Conservation (phyloP, 805 yeast genomes). For the Candida saitoana region DNA sequence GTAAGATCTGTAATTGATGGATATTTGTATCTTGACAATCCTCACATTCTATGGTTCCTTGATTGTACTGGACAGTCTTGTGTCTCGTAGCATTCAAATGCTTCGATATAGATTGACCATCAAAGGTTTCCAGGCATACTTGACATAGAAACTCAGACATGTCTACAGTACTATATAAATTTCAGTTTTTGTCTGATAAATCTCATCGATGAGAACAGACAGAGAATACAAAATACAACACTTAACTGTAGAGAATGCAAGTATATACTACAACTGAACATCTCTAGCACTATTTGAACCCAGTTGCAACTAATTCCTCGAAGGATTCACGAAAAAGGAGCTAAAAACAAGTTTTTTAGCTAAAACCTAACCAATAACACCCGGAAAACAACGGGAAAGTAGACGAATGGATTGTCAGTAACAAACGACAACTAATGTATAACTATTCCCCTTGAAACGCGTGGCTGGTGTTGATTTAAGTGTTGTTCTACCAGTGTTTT, state of each 20-base stretch:
- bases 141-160: conserved; percentile 23
- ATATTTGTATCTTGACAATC: conserved; percentile 52
- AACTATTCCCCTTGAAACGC: background rate
- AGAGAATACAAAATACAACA: too few relatives aligned
- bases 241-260: too few relatives aligned
- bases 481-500: background rate
- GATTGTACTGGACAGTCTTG: conserved; percentile 39
- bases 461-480: background rate
- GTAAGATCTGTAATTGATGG: conserved; percentile 46
- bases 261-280: too few relatives aligned
- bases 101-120: conserved; percentile 41
- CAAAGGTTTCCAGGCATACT: conserved; percentile 40
- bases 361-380: too few relatives aligned
- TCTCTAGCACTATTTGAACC: too few relatives aligned
- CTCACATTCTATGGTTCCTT: conserved; percentile 50
- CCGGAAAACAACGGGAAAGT: too few relatives aligned
- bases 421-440: too few relatives aligned
- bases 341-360: too few relatives aligned
- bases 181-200: background rate
- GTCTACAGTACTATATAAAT: background rate
- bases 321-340: too few relatives aligned
- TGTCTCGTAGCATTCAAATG: conserved; percentile 54
- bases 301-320: too few relatives aligned
- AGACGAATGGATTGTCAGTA: too few relatives aligned
- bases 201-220: background rate